A percentile compares a stretch with the other conserved stretches of the same genome.
Conservation (phyloP, 768 basidiomycete species). For the Phaffia tasmanica region DNA sequence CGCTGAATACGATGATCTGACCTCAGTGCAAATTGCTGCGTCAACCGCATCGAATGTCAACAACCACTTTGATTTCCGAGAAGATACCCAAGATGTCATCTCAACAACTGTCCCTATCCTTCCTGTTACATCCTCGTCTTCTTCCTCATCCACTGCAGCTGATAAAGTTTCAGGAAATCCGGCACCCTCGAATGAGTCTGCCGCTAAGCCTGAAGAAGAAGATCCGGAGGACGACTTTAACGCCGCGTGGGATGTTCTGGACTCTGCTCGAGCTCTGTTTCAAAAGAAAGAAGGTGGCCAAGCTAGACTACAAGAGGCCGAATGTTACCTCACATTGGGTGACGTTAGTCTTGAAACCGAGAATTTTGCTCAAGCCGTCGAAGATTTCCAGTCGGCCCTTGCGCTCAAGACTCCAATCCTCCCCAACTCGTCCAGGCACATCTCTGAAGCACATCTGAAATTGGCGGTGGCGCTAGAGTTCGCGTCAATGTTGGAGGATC, state of each 20-base stretch:
- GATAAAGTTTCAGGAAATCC: not conserved
- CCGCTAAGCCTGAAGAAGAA: constrained; percentile 23
- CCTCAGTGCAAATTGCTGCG: constrained; percentile 2
- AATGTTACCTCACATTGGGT: constrained; percentile 78
- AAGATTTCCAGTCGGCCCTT: constrained; percentile 71
- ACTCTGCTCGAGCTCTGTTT: constrained; percentile 79
- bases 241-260: constrained; percentile 95
- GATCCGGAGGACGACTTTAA: constrained; percentile 91
- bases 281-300: constrained; percentile 51
- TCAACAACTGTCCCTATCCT: constrained; percentile 10
- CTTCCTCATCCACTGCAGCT: not conserved
- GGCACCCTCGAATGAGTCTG: not conserved
- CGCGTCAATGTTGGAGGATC: constrained; percentile 32
- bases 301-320: constrained; percentile 69
- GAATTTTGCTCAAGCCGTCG: constrained; percentile 89
- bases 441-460: constrained; percentile 89
- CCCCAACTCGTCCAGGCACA: constrained; percentile 77
- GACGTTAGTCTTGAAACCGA: constrained; percentile 97
- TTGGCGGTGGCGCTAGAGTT: constrained; percentile 87
- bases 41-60: not conserved
- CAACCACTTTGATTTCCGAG: constrained; percentile 40
- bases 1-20: too few species aligned
- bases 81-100: constrained; percentile 39
- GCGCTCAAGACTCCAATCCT: constrained; percentile 60
- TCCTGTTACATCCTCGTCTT: not conserved